Base-by-base conservation (phyloP, 164 flowering plant genomes). In the Tinospora cordifolia region DNA sequence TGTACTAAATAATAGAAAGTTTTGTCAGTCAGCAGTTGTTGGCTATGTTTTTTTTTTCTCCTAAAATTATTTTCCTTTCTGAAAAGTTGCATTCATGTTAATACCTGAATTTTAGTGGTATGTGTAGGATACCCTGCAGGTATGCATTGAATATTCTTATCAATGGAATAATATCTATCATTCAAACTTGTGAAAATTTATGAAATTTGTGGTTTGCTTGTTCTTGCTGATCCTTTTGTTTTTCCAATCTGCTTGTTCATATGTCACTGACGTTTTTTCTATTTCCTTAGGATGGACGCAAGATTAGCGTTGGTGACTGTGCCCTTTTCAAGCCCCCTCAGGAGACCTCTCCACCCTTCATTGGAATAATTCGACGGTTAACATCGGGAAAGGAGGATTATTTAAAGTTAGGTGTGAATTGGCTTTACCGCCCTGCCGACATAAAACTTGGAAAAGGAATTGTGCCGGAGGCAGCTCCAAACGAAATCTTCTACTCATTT, bases 401-500 rank as follows among this genome's bases (percentile, higher is more conserved):
- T 63, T 65, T 82, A 54, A 85, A 69, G 57, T 74, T 90, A 63
- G 73, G 87, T 69, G 97, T 91, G 21, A 88, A 86, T 80, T 90
- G 97, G 96, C 90, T 93, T 46, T 93, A 91, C 74, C 90, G 95
- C 69, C 88, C 96, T 69, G 76, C 90, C 74, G 95, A 93, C 46
- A 80, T 93, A 62, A 87, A 84, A 84, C 98, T 90, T 81, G 85
- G 84, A 64, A 89, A 88, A 83, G 93, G 95, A 76, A 70, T 80
- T 78, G 76, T 77, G 62, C 72, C 86, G 79, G 97, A 89, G 51
- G 88, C 93, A 70, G 88, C 86, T 15, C 97, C 96, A 57, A 94
- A 94, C 90, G 96, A 90, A 77, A 75, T 94, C 22, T 90, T 94
- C 62, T 94, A 89, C 72, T 92, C 97, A 21, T 94, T 94, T 77